Evolutionary conservation across 2,329 filamentous ascomycete genomes (phyloP).

Genomic region (Exophiala bonariae): DNA sequence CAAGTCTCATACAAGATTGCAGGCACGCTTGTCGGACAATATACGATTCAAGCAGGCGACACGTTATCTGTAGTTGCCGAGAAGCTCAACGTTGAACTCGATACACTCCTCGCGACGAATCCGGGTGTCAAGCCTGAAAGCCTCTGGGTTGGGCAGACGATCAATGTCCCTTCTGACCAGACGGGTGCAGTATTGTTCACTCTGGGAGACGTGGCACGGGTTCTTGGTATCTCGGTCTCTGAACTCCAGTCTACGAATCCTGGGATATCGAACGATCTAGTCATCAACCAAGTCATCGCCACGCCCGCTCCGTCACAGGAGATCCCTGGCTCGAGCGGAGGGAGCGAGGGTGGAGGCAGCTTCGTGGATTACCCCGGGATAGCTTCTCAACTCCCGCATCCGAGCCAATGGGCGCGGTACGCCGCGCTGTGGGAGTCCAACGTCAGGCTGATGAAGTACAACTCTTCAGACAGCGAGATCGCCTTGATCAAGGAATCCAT

Average conservation of each 20-base stretch:
- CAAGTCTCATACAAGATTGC: too few relatives aligned
- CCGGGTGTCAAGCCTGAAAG: constrained; percentile 15
- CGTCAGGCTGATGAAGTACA: constrained; percentile 13
- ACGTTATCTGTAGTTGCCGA: constrained; percentile 16
- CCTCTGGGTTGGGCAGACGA: constrained; percentile 19
- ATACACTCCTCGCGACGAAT: constrained; percentile 13
- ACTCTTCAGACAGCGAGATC: constrained; percentile 20
- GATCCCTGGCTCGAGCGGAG: constrained; percentile 8
- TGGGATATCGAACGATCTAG: background rate
- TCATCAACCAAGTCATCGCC: constrained; percentile 1
- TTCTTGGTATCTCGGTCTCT: constrained; percentile 3
- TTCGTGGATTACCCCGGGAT: constrained; percentile 20
- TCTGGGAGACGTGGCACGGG: too few relatives aligned
- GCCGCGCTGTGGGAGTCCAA: constrained; percentile 18
- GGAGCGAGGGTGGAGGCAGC: constrained; percentile 14
- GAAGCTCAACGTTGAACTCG: constrained; percentile 3
- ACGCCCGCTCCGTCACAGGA: too few relatives aligned
- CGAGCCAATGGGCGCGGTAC: constrained; percentile 16
- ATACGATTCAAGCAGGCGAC: constrained; percentile 18
- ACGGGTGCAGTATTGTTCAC: too few relatives aligned
- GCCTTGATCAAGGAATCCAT: constrained; percentile 26
- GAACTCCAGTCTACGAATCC: background rate
- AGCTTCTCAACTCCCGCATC: constrained; percentile 15
- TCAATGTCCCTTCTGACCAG: constrained; percentile 4
- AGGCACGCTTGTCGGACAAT: background rate